Conservation (phyloP, 306 rosid species). For the Vigna nakashimae region DNA sequence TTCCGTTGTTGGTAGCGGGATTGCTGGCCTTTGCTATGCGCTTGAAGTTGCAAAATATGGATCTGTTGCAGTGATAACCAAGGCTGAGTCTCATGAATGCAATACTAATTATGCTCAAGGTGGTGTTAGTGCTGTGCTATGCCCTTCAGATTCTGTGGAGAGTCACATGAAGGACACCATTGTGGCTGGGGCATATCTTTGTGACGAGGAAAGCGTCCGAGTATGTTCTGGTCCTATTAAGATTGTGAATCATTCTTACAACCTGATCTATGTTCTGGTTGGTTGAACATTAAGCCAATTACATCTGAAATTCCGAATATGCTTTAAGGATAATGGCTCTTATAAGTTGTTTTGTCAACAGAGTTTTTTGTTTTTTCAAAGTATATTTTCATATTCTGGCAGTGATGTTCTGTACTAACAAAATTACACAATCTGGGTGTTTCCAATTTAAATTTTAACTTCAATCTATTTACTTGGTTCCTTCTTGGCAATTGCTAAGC, state of each 20-base stretch:
- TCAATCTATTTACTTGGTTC: not conserved
- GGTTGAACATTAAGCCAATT: conserved; percentile 1
- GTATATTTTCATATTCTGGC: not conserved
- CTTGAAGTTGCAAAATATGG: conserved; percentile 93
- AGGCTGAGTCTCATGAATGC: conserved; percentile 97
- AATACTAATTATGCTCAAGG: conserved; percentile 99
- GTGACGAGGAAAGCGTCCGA: conserved; percentile 91
- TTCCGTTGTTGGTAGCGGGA: conserved; percentile 88
- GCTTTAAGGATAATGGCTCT: not conserved
- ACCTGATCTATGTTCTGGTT: conserved; percentile 14
- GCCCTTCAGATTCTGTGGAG: conserved; percentile 94
- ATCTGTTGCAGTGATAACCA: conserved; percentile 93
- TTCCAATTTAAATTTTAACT: conserved; percentile 35
- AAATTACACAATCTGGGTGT: not conserved
- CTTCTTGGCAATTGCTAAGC: not conserved
- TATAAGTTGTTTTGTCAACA: conserved; percentile 18
- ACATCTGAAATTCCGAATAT: not conserved
- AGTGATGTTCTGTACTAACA: not conserved
- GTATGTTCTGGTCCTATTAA: conserved; percentile 57
- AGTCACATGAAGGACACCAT: conserved; percentile 94
- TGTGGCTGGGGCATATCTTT: conserved; percentile 94
- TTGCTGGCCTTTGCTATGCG: conserved; percentile 93
- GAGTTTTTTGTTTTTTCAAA: conserved; percentile 7
- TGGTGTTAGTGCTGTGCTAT: conserved; percentile 94
- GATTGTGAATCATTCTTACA: conserved; percentile 19